These are phyloP conservation scores for Talaromyces verruculosus DNA, from an alignment of 2,329 filamentous ascomycete genomes.

Conservation along the genomic window DNA sequence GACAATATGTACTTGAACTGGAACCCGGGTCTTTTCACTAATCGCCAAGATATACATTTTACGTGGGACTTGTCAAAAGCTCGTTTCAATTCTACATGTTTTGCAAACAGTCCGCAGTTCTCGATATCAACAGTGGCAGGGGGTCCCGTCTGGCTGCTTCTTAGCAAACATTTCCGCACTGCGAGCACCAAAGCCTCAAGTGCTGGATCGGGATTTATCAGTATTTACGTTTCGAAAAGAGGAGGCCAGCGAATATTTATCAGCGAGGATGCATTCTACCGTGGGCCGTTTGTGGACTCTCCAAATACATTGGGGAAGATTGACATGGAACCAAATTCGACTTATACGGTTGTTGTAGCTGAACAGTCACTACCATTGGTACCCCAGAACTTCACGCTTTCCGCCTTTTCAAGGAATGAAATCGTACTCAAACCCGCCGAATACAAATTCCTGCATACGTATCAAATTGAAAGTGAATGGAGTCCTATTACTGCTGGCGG, in stretches of 20 bases:
- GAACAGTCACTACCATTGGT: constrained; percentile 74
- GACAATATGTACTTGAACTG: constrained; percentile 97
- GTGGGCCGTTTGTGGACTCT: constrained; percentile 87
- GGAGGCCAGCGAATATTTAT: constrained; percentile 71
- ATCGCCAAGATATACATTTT: constrained; percentile 88
- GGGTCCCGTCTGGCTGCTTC: constrained; percentile 75
- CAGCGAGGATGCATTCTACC: constrained; percentile 68
- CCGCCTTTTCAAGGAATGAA: constrained; percentile 69
- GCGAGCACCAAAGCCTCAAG: constrained; percentile 50
- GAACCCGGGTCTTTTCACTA: constrained; percentile 80
- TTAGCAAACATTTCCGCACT: constrained; percentile 81
- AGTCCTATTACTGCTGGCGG: constrained; percentile 78
- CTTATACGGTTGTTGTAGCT: constrained; percentile 68
- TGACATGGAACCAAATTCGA: constrained; percentile 54
- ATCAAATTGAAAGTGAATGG: constrained; percentile 68
- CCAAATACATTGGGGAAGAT: constrained; percentile 85
- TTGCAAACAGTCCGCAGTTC: constrained; percentile 65
- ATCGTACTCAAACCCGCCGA: constrained; percentile 63
- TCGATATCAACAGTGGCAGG: constrained; percentile 53
- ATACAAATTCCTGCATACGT: constrained; percentile 60
- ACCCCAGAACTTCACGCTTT: constrained; percentile 81
- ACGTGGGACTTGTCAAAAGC: constrained; percentile 66
- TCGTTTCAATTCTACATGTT: constrained; percentile 68
- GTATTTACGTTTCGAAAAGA: constrained; percentile 75
- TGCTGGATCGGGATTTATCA: constrained; percentile 73